These are phyloP conservation scores for Globisporangium canariense DNA, from an alignment of 352 stramenopile genomes.

Conservation along the genomic window DNA sequence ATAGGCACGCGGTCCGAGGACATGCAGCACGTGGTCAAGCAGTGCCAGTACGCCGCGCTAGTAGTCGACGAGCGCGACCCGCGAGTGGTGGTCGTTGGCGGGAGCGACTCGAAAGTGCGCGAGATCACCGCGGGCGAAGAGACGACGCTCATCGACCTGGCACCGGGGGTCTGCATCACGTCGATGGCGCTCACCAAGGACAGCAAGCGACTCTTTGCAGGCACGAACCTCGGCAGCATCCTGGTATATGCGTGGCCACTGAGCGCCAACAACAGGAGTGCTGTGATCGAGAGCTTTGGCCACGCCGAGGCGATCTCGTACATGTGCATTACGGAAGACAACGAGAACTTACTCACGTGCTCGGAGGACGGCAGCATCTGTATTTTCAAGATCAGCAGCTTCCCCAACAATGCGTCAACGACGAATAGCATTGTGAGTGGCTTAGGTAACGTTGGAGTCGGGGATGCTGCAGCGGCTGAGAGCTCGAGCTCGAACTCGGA, in stretches of 20 bases:
- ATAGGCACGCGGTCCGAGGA: constrained; percentile 60
- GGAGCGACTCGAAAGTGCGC: constrained; percentile 65
- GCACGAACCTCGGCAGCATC: constrained; percentile 58
- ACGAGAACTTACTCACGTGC: constrained; percentile 48
- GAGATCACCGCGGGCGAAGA: constrained; percentile 66
- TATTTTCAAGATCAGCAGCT: constrained; percentile 45
- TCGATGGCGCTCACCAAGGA: constrained; percentile 61
- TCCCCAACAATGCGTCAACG: background rate
- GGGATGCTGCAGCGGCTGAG: background rate
- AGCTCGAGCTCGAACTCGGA: background rate
- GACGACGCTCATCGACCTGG: constrained; percentile 42
- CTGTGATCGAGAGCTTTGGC: constrained; percentile 40
- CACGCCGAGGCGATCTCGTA: constrained; percentile 62
- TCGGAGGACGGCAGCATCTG: constrained; percentile 65
- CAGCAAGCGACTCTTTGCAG: constrained; percentile 60
- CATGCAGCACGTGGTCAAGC: constrained; percentile 72
- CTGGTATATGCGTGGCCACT: constrained; percentile 66
- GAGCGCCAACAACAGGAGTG: constrained; percentile 21
- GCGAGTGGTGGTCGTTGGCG: constrained; percentile 47
- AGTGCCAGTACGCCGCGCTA: constrained; percentile 66
- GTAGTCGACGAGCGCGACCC: constrained; percentile 49
- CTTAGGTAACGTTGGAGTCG: background rate
- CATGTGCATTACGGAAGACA: constrained; percentile 73
- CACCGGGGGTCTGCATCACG: constrained; percentile 36
- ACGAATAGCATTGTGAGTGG: background rate